These are phyloP conservation scores for Chlorella sorokiniana DNA, from an alignment of 139 green algal species.

Conservation along the genomic window DNA sequence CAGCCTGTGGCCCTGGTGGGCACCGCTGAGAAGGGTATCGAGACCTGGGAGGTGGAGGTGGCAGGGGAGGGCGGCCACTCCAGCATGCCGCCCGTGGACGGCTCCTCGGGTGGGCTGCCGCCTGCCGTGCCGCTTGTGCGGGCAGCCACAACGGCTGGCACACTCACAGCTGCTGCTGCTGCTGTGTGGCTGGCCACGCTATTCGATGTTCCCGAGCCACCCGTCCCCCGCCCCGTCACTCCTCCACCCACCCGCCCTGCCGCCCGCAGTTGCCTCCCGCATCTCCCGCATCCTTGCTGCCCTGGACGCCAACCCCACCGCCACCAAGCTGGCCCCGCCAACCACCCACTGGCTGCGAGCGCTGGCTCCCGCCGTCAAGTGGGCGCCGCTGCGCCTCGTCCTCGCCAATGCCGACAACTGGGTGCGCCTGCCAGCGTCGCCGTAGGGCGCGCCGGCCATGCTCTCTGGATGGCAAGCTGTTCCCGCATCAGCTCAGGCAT, in stretches of 20 bases:
- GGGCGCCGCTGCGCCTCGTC: constrained; percentile 7
- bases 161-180: too few species aligned
- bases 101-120: constrained; percentile 33
- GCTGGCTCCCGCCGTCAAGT: constrained; percentile 37
- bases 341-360: constrained; percentile 59
- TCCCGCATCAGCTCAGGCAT: too few species aligned
- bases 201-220: neutral
- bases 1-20: constrained; percentile 66
- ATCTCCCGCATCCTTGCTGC: constrained; percentile 46
- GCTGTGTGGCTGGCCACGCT: too few species aligned
- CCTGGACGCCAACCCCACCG: constrained; percentile 39
- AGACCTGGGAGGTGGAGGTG: constrained; percentile 41
- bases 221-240: neutral
- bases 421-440: neutral
- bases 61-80: constrained; percentile 64
- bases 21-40: constrained; percentile 65
- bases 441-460: too few species aligned
- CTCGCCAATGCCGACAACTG: constrained; percentile 25
- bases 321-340: constrained; percentile 45
- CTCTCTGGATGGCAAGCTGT: too few species aligned
- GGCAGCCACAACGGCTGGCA: too few species aligned
- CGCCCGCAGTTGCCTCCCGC: constrained; percentile 28
- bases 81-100: constrained; percentile 64
- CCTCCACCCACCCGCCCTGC: neutral
- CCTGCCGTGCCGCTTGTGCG: neutral